These are phyloP conservation scores for Endogone sp. DNA, from an alignment of 192 early-diverging fungal genomes.

Conservation along the genomic window DNA sequence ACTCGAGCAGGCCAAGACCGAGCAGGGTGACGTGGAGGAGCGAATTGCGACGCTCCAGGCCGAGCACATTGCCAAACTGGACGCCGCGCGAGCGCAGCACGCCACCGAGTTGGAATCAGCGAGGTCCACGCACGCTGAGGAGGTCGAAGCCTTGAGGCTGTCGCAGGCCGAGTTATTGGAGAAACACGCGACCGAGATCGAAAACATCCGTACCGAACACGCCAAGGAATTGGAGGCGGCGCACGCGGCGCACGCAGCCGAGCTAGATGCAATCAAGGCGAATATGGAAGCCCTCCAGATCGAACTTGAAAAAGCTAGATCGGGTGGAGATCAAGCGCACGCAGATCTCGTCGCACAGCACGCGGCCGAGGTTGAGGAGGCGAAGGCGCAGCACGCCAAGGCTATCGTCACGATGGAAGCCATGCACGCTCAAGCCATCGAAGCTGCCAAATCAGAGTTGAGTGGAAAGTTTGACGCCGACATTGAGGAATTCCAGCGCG, in stretches of 20 bases:
- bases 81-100: slow-evolving; percentile 20
- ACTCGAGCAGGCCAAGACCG: slow-evolving; percentile 29
- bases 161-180: slow-evolving; percentile 23
- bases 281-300: neutral
- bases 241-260: slow-evolving; percentile 22
- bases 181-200: slow-evolving; percentile 21
- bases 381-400: neutral
- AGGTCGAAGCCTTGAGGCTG: slow-evolving; percentile 14
- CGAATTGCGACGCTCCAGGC: slow-evolving; percentile 20
- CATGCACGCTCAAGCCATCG: slow-evolving; percentile 17
- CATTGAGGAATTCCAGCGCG: slow-evolving; percentile 18
- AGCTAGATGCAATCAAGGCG: slow-evolving; percentile 23
- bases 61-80: slow-evolving; percentile 21
- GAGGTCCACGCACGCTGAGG: slow-evolving; percentile 15
- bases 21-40: neutral
- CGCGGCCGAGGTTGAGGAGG: neutral
- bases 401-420: slow-evolving; percentile 29
- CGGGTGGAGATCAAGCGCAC: neutral
- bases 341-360: neutral
- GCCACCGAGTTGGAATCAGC: slow-evolving; percentile 16
- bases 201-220: neutral
- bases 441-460: neutral
- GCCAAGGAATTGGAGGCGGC: slow-evolving; percentile 13
- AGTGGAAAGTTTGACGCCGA: slow-evolving; percentile 21
- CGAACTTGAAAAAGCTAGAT: neutral